Percentiles rank a stretch among this genome's conserved stretches.
phyloP scores from a whole-genome alignment of 2,329 filamentous ascomycete genomes.

The Xylaria polymorpha region DNA sequence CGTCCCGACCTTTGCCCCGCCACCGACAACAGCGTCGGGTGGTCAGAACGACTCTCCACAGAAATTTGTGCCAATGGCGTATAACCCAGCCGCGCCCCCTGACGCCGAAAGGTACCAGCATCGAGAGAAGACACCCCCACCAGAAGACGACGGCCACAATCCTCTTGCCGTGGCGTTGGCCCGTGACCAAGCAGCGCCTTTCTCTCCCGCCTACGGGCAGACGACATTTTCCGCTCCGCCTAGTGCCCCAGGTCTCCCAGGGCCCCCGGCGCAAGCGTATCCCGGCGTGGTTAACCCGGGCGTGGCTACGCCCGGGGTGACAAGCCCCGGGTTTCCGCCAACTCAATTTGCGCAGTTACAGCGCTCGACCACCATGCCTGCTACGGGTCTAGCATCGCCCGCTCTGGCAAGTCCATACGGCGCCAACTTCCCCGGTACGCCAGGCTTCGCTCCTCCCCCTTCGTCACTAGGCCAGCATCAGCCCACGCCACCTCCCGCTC shows the following conservation, averaged over 20 bases:
- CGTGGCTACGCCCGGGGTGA: conserved; percentile 54
- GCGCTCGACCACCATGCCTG: conserved; percentile 63
- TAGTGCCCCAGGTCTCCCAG: conserved; percentile 55
- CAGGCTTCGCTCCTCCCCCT: conserved; percentile 54
- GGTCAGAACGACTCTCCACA: conserved; percentile 51
- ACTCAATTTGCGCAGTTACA: conserved; percentile 59
- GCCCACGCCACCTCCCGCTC: conserved; percentile 49
- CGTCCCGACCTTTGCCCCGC: conserved; percentile 55
- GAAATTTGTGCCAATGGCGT: conserved; percentile 73
- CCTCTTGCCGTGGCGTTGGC: conserved; percentile 68
- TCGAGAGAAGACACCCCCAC: conserved; percentile 82
- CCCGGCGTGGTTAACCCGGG: conserved; percentile 44
- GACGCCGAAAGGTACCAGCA: conserved; percentile 78
- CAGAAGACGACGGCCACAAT: conserved; percentile 71
- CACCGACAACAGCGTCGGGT: conserved; percentile 53
- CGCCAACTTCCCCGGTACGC: conserved; percentile 58
- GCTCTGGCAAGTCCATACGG: conserved; percentile 59
- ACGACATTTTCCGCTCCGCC: conserved; percentile 56
- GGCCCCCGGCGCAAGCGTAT: conserved; percentile 47
- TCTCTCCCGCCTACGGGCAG: conserved; percentile 61
- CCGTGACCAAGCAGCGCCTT: conserved; percentile 66
- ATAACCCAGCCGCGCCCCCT: conserved; percentile 82
- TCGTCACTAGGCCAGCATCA: conserved; percentile 17
- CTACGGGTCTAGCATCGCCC: conserved; percentile 53
- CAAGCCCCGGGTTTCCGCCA: conserved; percentile 57